Evolutionary conservation across 192 early-diverging fungal species (phyloP).

Genomic region (Coemansia sp.): DNA sequence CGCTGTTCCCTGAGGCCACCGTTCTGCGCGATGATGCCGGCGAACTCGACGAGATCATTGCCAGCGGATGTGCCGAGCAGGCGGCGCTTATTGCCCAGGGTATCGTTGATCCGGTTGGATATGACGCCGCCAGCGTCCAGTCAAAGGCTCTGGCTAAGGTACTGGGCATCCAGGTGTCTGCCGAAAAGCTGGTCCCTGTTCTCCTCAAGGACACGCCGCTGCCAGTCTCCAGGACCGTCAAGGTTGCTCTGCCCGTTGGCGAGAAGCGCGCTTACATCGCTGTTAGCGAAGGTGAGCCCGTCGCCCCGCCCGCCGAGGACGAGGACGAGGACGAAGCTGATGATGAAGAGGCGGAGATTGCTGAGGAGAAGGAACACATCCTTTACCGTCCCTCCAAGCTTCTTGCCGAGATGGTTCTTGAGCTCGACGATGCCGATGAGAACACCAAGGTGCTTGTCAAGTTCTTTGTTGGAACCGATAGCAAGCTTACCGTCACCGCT

Average conservation of each 20-base stretch:
- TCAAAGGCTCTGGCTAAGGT: constrained; percentile 57
- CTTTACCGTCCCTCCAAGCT: constrained; percentile 47
- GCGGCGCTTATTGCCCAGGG: constrained; percentile 69
- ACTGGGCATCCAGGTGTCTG: constrained; percentile 73
- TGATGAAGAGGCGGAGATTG: constrained; percentile 40
- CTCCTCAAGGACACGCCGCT: constrained; percentile 83
- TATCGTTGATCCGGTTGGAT: constrained; percentile 8
- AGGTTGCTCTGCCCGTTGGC: constrained; percentile 64
- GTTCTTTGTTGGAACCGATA: constrained; percentile 48
- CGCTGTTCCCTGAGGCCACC: constrained; percentile 71
- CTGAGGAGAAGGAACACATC: constrained; percentile 18
- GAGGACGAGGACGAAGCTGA: constrained; percentile 60
- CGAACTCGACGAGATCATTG: constrained; percentile 93
- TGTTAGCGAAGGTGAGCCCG: constrained; percentile 79
- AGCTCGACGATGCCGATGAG: constrained; percentile 32
- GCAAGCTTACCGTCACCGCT: constrained; percentile 48
- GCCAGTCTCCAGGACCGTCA: constrained; percentile 76
- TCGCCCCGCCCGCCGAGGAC: constrained; percentile 50
- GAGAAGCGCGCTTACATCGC: constrained; percentile 72
- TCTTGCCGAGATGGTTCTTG: constrained; percentile 52
- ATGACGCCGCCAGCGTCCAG: constrained; percentile 9
- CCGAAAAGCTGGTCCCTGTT: constrained; percentile 73
- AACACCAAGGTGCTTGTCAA: constrained; percentile 39
- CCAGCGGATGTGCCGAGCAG: constrained; percentile 88
- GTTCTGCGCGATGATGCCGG: constrained; percentile 69